phyloP scores from a whole-genome alignment of 257 asterid genomes.

The Solanum bulbocastanum region DNA sequence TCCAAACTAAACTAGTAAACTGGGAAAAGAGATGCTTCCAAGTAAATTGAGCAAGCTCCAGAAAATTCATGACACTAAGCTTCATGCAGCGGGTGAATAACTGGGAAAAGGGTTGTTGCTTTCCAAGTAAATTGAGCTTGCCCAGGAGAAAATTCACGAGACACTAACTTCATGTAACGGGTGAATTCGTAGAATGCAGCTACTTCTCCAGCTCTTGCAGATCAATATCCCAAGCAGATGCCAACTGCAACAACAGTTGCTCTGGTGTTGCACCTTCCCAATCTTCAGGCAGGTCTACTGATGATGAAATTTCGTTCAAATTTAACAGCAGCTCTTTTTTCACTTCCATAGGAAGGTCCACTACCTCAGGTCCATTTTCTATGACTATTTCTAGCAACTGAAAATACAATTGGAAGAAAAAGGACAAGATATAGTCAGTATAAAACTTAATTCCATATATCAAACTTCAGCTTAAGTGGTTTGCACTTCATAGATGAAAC shows the following conservation, averaged over 20 bases:
- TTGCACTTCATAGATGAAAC: neutral
- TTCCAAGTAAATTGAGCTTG: neutral
- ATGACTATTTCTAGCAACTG: conserved; percentile 70
- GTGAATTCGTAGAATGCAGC: neutral
- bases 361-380: conserved; percentile 65
- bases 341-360: conserved; percentile 60
- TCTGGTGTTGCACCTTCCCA: conserved; percentile 92
- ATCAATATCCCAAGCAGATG: conserved; percentile 87
- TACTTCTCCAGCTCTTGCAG: conserved; percentile 60
- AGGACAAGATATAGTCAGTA: neutral
- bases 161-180: neutral
- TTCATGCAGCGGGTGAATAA: neutral
- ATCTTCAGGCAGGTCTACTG: conserved; percentile 65
- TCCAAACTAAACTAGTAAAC: neutral
- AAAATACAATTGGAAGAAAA: neutral
- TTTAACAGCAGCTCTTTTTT: conserved; percentile 63
- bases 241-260: conserved; percentile 65
- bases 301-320: conserved; percentile 57
- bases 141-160: neutral
- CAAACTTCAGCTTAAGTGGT: neutral
- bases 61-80: neutral
- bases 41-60: neutral
- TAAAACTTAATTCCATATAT: neutral
- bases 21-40: neutral
- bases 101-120: neutral